Base-by-base conservation (phyloP, 1,139 yeast genomes). In the Zygosaccharomyces sapae region DNA sequence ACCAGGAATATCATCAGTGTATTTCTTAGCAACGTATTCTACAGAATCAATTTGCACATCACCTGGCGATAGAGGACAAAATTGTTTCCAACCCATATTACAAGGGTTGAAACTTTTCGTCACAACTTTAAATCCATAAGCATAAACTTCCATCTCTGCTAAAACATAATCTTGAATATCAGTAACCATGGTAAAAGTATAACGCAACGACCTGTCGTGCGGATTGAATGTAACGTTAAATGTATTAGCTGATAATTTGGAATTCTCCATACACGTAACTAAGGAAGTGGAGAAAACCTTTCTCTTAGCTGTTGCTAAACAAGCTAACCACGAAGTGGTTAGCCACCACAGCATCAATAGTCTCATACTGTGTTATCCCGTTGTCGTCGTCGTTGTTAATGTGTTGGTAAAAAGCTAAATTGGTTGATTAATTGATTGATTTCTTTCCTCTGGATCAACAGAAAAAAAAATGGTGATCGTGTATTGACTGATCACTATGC, bases 51-150 rank as follows among this genome's bases (percentile, higher is more conserved):
- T 74, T 58, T 82, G 83, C 61, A 85, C 74, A 22, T 77, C 63
- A 20, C 92, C 92, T 0, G 92, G 88, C 55, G 71, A 80, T 37
- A 85, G 64, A 1, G 92, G 92, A 68, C 92, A 85, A 61, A 85
- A 84, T 66, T 85, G 92, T 61, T 82, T 83, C 86, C 89, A 82
- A n/a, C 56, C 49, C 49, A 83, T 62, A 13, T 58, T 43, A 69
- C 94, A 85, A 55, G 82, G 61, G 56, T 83, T 76, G 44, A 84
- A 66, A 4, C 63, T 61, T 56, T 72, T 70, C 9, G 75, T 70
- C 54, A 84, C 81, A 59, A 84, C 75, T 46, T 72, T 65, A 67
- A 85, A 83, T 1, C 94, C 94, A 61, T 84, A 85, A 4, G 92
- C 94, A 58, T 79, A 83, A 18, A 85, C 86, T 46, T 76, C 77